Conservation (phyloP, 2,329 filamentous ascomycete genomes). For the Camillea tinctor region DNA sequence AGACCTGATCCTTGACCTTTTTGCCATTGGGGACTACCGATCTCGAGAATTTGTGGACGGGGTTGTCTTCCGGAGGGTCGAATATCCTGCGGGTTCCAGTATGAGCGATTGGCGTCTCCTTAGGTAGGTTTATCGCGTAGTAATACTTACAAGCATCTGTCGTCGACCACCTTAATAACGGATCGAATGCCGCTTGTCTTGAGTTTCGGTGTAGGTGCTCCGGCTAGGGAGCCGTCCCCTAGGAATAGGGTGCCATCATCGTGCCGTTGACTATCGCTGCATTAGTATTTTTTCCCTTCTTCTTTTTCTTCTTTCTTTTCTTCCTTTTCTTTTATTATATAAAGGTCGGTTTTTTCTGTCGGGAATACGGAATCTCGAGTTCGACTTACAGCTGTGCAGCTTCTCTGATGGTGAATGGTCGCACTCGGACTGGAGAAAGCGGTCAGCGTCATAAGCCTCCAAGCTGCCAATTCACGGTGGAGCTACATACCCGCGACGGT, state of each 20-base stretch:
- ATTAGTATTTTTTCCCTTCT: conserved; percentile 12
- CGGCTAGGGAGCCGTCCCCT: conserved; percentile 95
- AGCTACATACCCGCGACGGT: conserved; percentile 51
- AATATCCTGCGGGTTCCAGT: conserved; percentile 66
- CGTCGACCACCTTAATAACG: conserved; percentile 95
- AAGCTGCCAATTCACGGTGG: neutral
- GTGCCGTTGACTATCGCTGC: conserved; percentile 50
- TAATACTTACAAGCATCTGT: conserved; percentile 83
- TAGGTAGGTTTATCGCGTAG: no score
- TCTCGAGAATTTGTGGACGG: conserved; percentile 81
- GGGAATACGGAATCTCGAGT: neutral
- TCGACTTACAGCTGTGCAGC: conserved; percentile 76
- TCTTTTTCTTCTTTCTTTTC: no score
- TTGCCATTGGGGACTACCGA: conserved; percentile 82
- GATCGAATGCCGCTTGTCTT: conserved; percentile 82
- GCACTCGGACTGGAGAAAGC: conserved; percentile 57
- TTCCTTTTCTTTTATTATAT: no score
- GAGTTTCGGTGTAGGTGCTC: conserved; percentile 78
- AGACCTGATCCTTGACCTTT: conserved; percentile 95
- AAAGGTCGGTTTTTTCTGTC: no score
- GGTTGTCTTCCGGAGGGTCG: conserved; percentile 92
- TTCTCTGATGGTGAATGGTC: conserved; percentile 81
- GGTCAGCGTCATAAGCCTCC: conserved; percentile 27
- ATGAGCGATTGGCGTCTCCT: neutral
- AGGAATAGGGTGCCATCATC: conserved; percentile 91